Conservation (phyloP, 2,329 filamentous ascomycete genomes). For the Dendrostoma leiphaemia region DNA sequence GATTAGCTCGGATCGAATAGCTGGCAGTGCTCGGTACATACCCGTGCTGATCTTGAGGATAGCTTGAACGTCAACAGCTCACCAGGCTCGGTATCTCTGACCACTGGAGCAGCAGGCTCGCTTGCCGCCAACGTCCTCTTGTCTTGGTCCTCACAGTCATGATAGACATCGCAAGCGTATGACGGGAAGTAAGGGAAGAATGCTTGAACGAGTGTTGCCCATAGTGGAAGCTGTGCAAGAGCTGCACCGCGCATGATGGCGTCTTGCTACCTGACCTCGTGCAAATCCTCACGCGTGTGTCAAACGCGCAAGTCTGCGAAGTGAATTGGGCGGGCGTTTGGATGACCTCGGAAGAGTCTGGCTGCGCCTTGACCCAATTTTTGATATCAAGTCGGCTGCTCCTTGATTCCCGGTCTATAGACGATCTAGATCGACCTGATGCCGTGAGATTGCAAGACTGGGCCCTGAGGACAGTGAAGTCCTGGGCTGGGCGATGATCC, state of each 20-base stretch:
- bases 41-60: slow-evolving; percentile 34
- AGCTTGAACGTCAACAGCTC: slow-evolving; percentile 39
- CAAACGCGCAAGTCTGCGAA: background rate
- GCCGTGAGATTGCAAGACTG: background rate
- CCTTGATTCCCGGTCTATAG: slow-evolving; percentile 7
- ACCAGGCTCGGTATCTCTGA: background rate
- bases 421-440: too few relatives aligned
- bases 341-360: background rate
- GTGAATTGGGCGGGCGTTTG: background rate
- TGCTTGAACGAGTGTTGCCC: slow-evolving; percentile 42
- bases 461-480: slow-evolving; percentile 12
- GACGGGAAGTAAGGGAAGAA: slow-evolving; percentile 46
- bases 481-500: slow-evolving; percentile 11
- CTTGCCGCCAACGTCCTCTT: slow-evolving; percentile 19
- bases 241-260: slow-evolving; percentile 40
- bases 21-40: slow-evolving; percentile 24
- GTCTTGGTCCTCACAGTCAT: slow-evolving; percentile 24
- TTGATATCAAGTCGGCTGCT: too few relatives aligned
- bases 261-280: background rate
- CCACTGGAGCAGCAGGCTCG: background rate
- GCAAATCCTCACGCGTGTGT: background rate
- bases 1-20: background rate
- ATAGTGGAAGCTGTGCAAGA: slow-evolving; percentile 47
- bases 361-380: too few relatives aligned
- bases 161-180: slow-evolving; percentile 27